Conservation (phyloP, 106 monocot species). For the Xerophyta viscosa region DNA sequence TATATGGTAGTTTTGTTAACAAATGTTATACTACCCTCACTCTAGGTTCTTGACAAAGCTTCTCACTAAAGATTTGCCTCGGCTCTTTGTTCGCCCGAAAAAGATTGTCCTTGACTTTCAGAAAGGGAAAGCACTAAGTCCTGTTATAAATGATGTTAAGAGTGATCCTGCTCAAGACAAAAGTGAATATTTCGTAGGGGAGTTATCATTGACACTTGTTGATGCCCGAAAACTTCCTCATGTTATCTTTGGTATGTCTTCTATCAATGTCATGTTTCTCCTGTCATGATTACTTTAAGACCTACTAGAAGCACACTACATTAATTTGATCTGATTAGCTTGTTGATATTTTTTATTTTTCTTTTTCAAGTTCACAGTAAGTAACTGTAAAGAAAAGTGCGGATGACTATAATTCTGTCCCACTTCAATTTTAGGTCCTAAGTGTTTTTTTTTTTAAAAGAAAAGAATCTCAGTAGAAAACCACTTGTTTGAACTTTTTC, state of each 20-base stretch:
- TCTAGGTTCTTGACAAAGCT: constrained; percentile 63
- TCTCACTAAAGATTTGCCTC: constrained; percentile 67
- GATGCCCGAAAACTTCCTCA: constrained; percentile 74
- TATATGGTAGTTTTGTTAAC: too few relatives aligned
- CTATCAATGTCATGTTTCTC: background rate
- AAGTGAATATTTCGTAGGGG: constrained; percentile 59
- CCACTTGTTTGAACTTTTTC: too few relatives aligned
- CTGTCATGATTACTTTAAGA: too few relatives aligned
- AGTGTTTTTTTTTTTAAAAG: too few relatives aligned
- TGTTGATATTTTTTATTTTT: too few relatives aligned
- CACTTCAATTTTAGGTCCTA: too few relatives aligned
- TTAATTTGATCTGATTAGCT: too few relatives aligned
- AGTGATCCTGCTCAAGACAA: constrained; percentile 31
- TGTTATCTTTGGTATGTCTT: constrained; percentile 43
- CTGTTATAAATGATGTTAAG: constrained; percentile 34
- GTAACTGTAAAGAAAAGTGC: too few relatives aligned
- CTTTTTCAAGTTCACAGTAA: too few relatives aligned
- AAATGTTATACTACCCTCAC: background rate
- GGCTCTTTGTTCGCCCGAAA: constrained; percentile 70
- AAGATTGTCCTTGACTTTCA: constrained; percentile 80
- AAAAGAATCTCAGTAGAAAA: too few relatives aligned
- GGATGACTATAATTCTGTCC: too few relatives aligned
- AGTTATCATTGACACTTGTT: constrained; percentile 66
- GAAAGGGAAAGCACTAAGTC: constrained; percentile 55
- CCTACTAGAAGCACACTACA: too few relatives aligned